Conservation (phyloP, 768 basidiomycete genomes). For the Rhizopogon salebrosus region DNA sequence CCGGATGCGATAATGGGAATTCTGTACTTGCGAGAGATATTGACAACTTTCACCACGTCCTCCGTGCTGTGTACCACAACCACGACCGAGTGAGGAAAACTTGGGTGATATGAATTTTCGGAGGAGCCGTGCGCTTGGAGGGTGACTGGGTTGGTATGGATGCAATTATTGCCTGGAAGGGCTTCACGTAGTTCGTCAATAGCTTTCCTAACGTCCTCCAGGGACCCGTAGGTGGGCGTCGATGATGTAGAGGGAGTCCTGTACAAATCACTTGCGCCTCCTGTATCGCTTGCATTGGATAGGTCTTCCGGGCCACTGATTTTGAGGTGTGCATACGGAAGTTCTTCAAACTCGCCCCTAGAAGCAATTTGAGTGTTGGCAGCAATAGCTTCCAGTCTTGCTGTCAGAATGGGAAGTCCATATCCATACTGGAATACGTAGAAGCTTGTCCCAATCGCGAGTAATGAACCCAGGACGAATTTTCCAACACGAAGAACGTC, state of each 20-base stretch:
- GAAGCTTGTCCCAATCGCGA: constrained; percentile 16
- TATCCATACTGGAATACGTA: constrained; percentile 9
- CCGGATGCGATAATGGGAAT: constrained; percentile 80
- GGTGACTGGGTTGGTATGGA: constrained; percentile 46
- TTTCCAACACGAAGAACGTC: constrained; percentile 6
- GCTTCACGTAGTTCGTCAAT: constrained; percentile 46
- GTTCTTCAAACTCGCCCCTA: not conserved
- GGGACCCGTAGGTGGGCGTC: constrained; percentile 38
- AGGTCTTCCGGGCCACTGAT: not conserved
- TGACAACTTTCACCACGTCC: constrained; percentile 78
- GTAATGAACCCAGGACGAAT: constrained; percentile 14
- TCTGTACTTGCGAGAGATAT: constrained; percentile 65
- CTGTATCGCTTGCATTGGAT: not conserved
- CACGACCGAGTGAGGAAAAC: constrained; percentile 50
- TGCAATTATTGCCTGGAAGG: constrained; percentile 41
- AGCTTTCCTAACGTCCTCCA: constrained; percentile 41
- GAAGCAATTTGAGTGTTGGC: not conserved
- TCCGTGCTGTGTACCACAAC: constrained; percentile 64
- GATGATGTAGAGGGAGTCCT: constrained; percentile 2
- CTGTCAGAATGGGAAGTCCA: not conserved
- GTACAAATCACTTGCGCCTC: not conserved
- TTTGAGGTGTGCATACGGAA: constrained; percentile 5
- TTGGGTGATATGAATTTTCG: constrained; percentile 62
- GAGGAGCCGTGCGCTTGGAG: constrained; percentile 60
- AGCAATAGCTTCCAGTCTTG: not conserved